A percentile compares a stretch with the other conserved stretches of the same genome.
Conservation (phyloP, 805 yeast species). For the Debaryomyces prosopidis region DNA sequence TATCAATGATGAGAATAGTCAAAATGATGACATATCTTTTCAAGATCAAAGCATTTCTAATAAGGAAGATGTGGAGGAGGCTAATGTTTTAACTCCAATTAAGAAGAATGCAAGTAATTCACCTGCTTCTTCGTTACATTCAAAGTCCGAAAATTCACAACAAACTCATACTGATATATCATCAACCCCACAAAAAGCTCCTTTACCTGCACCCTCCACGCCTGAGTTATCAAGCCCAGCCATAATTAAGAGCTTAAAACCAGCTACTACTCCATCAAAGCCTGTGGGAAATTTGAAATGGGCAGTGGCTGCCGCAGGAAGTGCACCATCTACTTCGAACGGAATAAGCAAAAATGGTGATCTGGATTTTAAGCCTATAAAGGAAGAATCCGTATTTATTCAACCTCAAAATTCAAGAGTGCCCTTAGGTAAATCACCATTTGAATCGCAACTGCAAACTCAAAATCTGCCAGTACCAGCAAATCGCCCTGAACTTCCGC, state of each 20-base stretch:
- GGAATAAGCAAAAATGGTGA: neutral
- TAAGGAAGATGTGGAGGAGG: neutral
- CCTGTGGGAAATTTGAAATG: constrained; percentile 58
- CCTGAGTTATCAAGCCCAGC: constrained; percentile 39
- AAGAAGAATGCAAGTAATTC: neutral
- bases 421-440: neutral
- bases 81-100: neutral
- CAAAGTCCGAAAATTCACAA: constrained; percentile 1
- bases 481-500: neutral
- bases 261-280: constrained; percentile 55
- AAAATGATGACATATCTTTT: neutral
- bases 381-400: neutral
- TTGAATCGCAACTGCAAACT: neutral
- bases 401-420: neutral
- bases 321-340: neutral
- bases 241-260: constrained; percentile 47
- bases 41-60: neutral
- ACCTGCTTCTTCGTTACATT: neutral
- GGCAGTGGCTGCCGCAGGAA: constrained; percentile 50
- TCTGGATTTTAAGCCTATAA: neutral
- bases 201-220: constrained; percentile 12
- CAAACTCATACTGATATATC: neutral
- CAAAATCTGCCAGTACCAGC: no score
- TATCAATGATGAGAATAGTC: neutral
- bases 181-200: constrained; percentile 7